Evolutionary conservation across 2,329 filamentous ascomycete genomes (phyloP).

Genomic region (Apiospora marii): DNA sequence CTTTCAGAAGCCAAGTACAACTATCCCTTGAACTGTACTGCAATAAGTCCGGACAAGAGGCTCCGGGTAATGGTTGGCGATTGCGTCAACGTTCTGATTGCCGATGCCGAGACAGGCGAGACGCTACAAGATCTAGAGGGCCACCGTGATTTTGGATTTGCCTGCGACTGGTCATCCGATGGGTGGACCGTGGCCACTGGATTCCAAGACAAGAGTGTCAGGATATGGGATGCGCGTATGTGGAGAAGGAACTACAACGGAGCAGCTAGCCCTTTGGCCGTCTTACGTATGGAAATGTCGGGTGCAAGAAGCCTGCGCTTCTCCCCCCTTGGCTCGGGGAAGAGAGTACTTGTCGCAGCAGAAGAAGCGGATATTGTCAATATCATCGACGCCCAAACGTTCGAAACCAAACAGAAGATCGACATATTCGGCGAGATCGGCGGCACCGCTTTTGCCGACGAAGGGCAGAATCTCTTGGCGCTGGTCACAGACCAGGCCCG

Average conservation of each 20-base stretch:
- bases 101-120: conserved; percentile 71
- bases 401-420: conserved; percentile 71
- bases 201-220: conserved; percentile 76
- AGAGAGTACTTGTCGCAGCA: conserved; percentile 72
- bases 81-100: conserved; percentile 68
- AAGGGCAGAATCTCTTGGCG: conserved; percentile 72
- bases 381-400: conserved; percentile 73
- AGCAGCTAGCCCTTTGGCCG: conserved; percentile 54
- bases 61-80: conserved; percentile 79
- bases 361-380: conserved; percentile 79
- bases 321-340: conserved; percentile 74
- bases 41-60: conserved; percentile 74
- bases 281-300: conserved; percentile 71
- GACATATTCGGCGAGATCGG: conserved; percentile 80
- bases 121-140: conserved; percentile 65
- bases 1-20: conserved; percentile 60
- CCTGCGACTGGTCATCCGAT: conserved; percentile 82
- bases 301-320: conserved; percentile 75
- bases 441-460: conserved; percentile 71
- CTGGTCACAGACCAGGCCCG: conserved; percentile 71
- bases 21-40: conserved; percentile 75
- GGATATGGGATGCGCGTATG: conserved; percentile 78
- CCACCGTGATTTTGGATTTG: conserved; percentile 76
- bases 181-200: conserved; percentile 80
- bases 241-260: conserved; percentile 64